phyloP scores from a whole-genome alignment of 2,329 filamentous ascomycete species.

The Fusarium devonianum region DNA sequence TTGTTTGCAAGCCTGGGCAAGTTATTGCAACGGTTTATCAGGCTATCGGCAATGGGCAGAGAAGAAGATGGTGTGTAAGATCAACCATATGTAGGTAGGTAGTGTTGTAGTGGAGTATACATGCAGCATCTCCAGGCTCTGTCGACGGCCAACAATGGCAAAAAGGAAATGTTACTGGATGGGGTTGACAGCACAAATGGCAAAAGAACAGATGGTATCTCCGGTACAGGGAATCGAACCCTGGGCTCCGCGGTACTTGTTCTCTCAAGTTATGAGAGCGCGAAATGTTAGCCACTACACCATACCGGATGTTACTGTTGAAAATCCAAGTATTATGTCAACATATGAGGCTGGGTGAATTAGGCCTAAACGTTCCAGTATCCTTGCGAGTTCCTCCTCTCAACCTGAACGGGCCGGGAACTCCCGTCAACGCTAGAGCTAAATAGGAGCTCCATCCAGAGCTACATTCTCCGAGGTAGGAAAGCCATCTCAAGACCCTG shows the following conservation, averaged over 20 bases:
- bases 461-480: slow-evolving; percentile 9
- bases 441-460: slow-evolving; percentile 19
- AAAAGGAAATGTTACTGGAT: neutral
- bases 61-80: slow-evolving; percentile 22
- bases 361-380: too few relatives aligned
- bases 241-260: slow-evolving; percentile 8
- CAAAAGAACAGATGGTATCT: slow-evolving; percentile 2
- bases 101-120: slow-evolving; percentile 16
- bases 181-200: neutral
- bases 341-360: neutral
- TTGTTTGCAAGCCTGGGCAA: slow-evolving; percentile 23
- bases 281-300: slow-evolving; percentile 47
- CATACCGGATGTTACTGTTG: slow-evolving; percentile 40
- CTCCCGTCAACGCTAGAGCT: too few relatives aligned
- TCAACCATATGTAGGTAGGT: slow-evolving; percentile 9
- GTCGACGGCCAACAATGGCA: neutral
- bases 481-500: slow-evolving; percentile 2
- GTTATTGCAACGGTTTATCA: slow-evolving; percentile 4
- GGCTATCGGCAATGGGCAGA: slow-evolving; percentile 16
- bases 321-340: neutral
- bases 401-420: too few relatives aligned
- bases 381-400: too few relatives aligned
- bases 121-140: slow-evolving; percentile 8
- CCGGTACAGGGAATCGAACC: slow-evolving; percentile 2
- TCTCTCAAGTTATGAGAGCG: slow-evolving; percentile 29